Conservation (phyloP, 2,329 filamentous ascomycete species). For the Cytospora piceae region DNA sequence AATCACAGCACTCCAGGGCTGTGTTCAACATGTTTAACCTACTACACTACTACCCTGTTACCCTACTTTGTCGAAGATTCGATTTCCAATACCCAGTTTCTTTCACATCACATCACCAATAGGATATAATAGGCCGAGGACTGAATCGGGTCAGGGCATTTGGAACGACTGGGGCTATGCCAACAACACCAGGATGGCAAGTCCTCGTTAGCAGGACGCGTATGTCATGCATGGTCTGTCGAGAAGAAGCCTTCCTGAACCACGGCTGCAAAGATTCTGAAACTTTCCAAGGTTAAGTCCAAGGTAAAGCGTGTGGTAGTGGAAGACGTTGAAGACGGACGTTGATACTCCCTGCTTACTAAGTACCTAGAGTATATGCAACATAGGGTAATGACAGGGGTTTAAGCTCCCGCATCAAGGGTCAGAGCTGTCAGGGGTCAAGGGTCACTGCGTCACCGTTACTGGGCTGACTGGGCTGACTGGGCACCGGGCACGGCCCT, state of each 20-base stretch:
- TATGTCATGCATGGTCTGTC: not conserved
- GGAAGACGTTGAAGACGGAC: not conserved
- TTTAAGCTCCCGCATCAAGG: not conserved
- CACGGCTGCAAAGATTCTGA: not conserved
- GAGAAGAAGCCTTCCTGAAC: not conserved
- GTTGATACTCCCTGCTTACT: not conserved
- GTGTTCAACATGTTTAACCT: too few relatives aligned
- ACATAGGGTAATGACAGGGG: not conserved
- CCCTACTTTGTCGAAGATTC: not conserved
- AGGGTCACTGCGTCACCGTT: constrained; percentile 1
- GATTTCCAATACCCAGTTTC: not conserved
- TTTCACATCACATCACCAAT: too few relatives aligned
- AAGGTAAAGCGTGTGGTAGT: too few relatives aligned
- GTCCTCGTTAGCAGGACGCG: not conserved
- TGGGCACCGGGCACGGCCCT: not conserved
- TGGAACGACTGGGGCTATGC: not conserved
- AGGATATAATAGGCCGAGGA: not conserved
- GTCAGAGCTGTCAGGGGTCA: not conserved
- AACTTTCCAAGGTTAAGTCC: not conserved
- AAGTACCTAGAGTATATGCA: not conserved
- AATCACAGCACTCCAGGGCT: not conserved
- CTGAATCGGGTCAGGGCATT: not conserved
- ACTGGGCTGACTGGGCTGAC: not conserved
- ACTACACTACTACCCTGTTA: too few relatives aligned
- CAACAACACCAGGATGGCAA: not conserved